Percentiles rank a stretch among this genome's conserved stretches.
Evolutionary conservation across 2,329 filamentous ascomycete genomes (phyloP).

Genomic region (Epicoccum nigrum): DNA sequence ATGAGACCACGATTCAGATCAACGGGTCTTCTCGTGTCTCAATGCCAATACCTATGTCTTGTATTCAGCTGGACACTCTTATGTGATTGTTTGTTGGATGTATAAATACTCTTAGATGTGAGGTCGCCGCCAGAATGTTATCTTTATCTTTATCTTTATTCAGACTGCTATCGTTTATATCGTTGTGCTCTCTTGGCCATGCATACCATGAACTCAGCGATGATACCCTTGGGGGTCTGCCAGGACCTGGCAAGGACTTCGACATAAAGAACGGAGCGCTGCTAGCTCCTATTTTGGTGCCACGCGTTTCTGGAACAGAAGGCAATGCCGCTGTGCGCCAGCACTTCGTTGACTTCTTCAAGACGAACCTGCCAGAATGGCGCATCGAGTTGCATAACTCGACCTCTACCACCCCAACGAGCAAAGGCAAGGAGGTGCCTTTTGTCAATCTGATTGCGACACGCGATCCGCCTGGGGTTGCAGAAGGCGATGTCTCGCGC

Average conservation of each 20-base stretch:
- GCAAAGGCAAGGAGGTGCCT: constrained; percentile 73
- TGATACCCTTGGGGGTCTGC: constrained; percentile 72
- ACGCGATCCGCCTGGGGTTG: constrained; percentile 85
- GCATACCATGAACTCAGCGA: constrained; percentile 73
- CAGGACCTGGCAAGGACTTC: constrained; percentile 74
- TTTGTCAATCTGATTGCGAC: constrained; percentile 89
- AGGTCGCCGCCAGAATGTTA: constrained; percentile 23
- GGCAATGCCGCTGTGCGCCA: constrained; percentile 76
- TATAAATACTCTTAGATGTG: constrained; percentile 15
- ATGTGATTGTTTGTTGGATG: constrained; percentile 1
- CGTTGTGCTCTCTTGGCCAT: constrained; percentile 34
- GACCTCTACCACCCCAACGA: constrained; percentile 79
- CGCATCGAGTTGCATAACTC: constrained; percentile 84
- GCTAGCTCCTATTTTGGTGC: constrained; percentile 83
- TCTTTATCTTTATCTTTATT: constrained; percentile 28
- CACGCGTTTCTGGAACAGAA: constrained; percentile 85
- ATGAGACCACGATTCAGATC: constrained; percentile 31
- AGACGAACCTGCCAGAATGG: constrained; percentile 78
- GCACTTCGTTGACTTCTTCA: constrained; percentile 88
- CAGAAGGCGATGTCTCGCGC: constrained; percentile 75
- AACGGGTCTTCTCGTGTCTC: background rate
- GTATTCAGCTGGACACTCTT: constrained; percentile 3
- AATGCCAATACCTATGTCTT: constrained; percentile 21
- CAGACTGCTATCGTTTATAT: constrained; percentile 33
- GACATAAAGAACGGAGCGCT: constrained; percentile 79